These are phyloP conservation scores for Stagonosporopsis cucurbitacearum DNA, from an alignment of 2,329 filamentous ascomycete genomes.

Conservation along the genomic window DNA sequence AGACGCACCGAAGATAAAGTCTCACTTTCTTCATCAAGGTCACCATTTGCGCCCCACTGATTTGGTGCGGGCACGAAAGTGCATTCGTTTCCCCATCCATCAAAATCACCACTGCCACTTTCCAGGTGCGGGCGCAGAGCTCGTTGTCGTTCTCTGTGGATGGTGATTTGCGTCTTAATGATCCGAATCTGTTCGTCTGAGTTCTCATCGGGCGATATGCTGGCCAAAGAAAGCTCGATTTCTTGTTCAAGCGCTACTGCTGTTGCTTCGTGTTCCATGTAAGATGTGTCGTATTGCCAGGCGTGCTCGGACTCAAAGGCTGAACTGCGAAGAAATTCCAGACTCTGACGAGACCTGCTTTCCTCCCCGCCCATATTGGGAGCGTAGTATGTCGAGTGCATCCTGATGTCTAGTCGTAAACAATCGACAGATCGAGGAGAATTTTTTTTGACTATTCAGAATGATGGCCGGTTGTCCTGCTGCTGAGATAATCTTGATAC, in stretches of 20 bases:
- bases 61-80: conserved; percentile 48
- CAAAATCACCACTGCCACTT: conserved; percentile 45
- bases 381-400: conserved; percentile 17
- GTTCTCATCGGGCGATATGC: conserved; percentile 47
- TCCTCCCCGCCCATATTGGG: conserved; percentile 36
- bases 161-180: conserved; percentile 44
- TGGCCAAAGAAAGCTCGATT: conserved; percentile 40
- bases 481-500: not conserved
- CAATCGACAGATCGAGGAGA: not conserved
- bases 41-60: conserved; percentile 47
- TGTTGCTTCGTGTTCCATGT: conserved; percentile 45
- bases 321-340: conserved; percentile 45
- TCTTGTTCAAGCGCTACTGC: conserved; percentile 43
- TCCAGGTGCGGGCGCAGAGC: conserved; percentile 46
- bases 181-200: conserved; percentile 46
- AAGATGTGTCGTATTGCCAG: conserved; percentile 48
- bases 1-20: conserved; percentile 45
- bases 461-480: not conserved
- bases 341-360: conserved; percentile 38
- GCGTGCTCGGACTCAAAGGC: conserved; percentile 49
- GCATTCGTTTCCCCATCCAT: conserved; percentile 46
- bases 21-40: conserved; percentile 48
- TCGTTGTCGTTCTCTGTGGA: conserved; percentile 44
- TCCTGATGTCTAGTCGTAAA: not conserved
- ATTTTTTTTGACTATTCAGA: not conserved